A percentile compares a stretch with the other conserved stretches of the same genome.
Evolutionary conservation across 805 yeast genomes (phyloP).

Genomic region (Yamadazyma sp.): DNA sequence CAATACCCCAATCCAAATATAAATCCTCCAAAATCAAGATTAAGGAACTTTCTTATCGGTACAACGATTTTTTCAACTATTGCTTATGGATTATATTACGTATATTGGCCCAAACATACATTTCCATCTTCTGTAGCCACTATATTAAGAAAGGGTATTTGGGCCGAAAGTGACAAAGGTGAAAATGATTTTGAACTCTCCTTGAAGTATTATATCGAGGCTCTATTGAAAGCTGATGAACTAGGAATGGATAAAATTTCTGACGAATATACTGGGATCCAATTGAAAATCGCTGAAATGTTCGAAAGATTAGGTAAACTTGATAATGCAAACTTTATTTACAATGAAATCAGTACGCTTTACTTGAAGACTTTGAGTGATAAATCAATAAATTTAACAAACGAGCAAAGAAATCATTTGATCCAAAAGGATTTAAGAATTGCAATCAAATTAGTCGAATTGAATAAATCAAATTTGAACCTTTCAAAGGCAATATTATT

Average conservation of each 20-base stretch:
- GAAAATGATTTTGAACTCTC: slow-evolving; percentile 66
- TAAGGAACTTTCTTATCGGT: slow-evolving; percentile 11
- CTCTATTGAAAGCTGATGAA: slow-evolving; percentile 59
- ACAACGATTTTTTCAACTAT: slow-evolving; percentile 3
- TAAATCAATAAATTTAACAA: not conserved
- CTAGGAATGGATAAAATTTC: slow-evolving; percentile 54
- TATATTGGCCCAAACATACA: slow-evolving; percentile 66
- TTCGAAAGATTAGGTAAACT: slow-evolving; percentile 63
- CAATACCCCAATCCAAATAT: no score
- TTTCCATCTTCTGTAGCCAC: slow-evolving; percentile 70
- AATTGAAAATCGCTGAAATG: slow-evolving; percentile 84
- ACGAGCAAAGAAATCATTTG: slow-evolving; percentile 48
- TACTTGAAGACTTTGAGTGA: slow-evolving; percentile 51
- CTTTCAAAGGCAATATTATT: slow-evolving; percentile 55
- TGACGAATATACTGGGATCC: slow-evolving; percentile 89
- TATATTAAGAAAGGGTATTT: slow-evolving; percentile 66
- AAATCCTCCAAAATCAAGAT: slow-evolving; percentile 1
- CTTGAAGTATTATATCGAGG: slow-evolving; percentile 67
- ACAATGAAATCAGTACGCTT: slow-evolving; percentile 61
- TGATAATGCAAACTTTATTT: slow-evolving; percentile 64
- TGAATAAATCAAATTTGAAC: slow-evolving; percentile 45
- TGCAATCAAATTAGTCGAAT: slow-evolving; percentile 63
- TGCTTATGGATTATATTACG: slow-evolving; percentile 27
- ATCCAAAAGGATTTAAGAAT: slow-evolving; percentile 71
- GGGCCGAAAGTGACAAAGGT: slow-evolving; percentile 77